Evolutionary conservation across 1,284 basidiomycete genomes (phyloP).

Genomic region (Leucoagaricus sp.): DNA sequence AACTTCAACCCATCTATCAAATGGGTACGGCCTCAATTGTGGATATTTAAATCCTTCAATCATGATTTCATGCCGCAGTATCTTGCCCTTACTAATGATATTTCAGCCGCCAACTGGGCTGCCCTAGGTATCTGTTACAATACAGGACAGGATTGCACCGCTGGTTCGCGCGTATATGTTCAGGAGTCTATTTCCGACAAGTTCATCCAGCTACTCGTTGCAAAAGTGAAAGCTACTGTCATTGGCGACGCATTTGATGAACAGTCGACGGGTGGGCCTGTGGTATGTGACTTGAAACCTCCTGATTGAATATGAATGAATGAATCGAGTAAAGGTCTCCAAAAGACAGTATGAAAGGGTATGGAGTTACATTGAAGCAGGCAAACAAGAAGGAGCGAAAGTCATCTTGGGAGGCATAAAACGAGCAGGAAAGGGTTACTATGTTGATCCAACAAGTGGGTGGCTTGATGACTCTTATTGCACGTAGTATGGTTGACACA

Average conservation of each 20-base stretch:
- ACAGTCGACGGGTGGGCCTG: conserved; percentile 73
- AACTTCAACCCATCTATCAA: not conserved
- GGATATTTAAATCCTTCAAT: conserved; percentile 4
- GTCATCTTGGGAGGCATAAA: conserved; percentile 79
- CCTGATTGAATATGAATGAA: not conserved
- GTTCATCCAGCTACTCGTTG: conserved; percentile 70
- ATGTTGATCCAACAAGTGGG: conserved; percentile 77
- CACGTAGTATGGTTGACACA: not conserved
- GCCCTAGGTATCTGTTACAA: conserved; percentile 85
- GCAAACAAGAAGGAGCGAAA: conserved; percentile 84
- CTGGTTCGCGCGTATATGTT: conserved; percentile 84
- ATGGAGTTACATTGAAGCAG: conserved; percentile 86
- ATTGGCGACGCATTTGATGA: conserved; percentile 86
- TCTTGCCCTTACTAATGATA: not conserved
- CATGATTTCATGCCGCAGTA: not conserved
- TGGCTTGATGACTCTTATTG: not conserved
- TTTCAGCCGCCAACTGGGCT: conserved; percentile 78
- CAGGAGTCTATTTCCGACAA: conserved; percentile 86
- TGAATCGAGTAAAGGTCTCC: conserved; percentile 69
- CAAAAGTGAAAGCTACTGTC: conserved; percentile 67
- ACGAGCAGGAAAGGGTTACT: conserved; percentile 69
- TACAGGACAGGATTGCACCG: conserved; percentile 87
- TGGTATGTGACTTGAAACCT: conserved; percentile 52
- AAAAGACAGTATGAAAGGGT: conserved; percentile 88
- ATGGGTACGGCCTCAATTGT: not conserved